phyloP scores from a whole-genome alignment of 2,329 filamentous ascomycete species.

The Aspergillus neoniger region DNA sequence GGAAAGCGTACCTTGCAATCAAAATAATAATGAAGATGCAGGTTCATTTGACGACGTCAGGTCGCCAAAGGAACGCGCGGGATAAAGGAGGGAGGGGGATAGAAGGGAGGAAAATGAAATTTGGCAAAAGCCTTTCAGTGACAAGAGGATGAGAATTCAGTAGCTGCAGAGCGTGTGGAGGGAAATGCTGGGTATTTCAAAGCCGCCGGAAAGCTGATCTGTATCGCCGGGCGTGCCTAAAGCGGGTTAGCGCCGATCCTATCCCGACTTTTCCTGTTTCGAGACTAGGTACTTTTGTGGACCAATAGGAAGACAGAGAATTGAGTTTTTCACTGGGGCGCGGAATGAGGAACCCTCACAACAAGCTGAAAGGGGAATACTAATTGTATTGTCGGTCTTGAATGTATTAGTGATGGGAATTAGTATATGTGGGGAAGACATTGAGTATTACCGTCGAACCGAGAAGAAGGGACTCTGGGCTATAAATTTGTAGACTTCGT shows the following conservation, averaged over 20 bases:
- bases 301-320: conserved; percentile 1
- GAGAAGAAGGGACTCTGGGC: neutral
- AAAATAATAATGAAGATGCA: conserved; percentile 69
- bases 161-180: conserved; percentile 4
- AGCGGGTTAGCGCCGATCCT: conserved; percentile 22
- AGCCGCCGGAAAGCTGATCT: conserved; percentile 18
- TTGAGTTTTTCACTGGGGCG: neutral
- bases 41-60: conserved; percentile 94
- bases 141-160: conserved; percentile 10
- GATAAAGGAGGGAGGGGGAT: conserved; percentile 9
- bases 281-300: conserved; percentile 13
- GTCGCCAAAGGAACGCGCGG: conserved; percentile 90
- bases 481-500: neutral
- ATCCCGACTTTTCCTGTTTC: conserved; percentile 11
- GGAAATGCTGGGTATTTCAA: conserved; percentile 22
- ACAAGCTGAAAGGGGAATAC: conserved; percentile 3
- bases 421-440: neutral
- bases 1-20: conserved; percentile 62
- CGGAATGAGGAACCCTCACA: neutral
- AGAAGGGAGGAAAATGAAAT: neutral
- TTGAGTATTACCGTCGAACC: neutral
- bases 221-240: conserved; percentile 14
- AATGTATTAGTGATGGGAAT: too few relatives aligned
- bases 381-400: neutral
- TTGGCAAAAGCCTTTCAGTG: conserved; percentile 2